These are phyloP conservation scores for Perkinsus chesapeaki DNA, from an alignment of 169 alveolate species.

Conservation along the genomic window DNA sequence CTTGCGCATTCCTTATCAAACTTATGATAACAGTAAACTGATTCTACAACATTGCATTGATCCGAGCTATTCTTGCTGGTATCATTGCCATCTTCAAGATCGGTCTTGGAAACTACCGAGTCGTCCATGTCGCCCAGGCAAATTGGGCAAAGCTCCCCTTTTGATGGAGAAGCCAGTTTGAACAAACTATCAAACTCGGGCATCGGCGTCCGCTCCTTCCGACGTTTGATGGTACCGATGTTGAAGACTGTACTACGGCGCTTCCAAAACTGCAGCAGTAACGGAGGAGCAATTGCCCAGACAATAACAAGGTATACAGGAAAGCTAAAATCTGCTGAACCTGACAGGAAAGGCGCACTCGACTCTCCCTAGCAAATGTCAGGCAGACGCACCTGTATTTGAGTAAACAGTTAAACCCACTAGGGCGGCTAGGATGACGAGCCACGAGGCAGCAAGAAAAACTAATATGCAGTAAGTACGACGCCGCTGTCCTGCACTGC, in stretches of 20 bases:
- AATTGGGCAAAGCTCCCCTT: neutral
- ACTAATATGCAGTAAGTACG: neutral
- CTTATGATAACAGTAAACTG: neutral
- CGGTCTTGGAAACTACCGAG: neutral
- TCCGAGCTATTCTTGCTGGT: too few species aligned
- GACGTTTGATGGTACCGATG: neutral
- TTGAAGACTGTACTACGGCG: neutral
- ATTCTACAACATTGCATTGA: neutral
- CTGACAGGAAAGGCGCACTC: neutral
- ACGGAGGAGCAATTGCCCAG: neutral
- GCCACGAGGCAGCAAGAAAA: neutral
- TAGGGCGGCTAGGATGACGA: neutral
- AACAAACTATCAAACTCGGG: neutral
- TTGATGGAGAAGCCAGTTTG: neutral
- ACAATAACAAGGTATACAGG: neutral
- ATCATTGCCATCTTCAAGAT: neutral
- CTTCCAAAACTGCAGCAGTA: neutral
- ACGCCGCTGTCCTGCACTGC: neutral
- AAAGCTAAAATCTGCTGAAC: neutral
- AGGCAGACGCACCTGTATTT: neutral
- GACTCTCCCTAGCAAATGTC: neutral
- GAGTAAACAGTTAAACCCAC: neutral
- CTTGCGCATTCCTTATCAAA: neutral
- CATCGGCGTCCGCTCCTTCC: neutral
- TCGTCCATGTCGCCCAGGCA: neutral